Percentiles rank a stretch among this genome's conserved stretches.
Conservation (phyloP, 2,329 filamentous ascomycete genomes). For the Emmonsiellopsis sp. region DNA sequence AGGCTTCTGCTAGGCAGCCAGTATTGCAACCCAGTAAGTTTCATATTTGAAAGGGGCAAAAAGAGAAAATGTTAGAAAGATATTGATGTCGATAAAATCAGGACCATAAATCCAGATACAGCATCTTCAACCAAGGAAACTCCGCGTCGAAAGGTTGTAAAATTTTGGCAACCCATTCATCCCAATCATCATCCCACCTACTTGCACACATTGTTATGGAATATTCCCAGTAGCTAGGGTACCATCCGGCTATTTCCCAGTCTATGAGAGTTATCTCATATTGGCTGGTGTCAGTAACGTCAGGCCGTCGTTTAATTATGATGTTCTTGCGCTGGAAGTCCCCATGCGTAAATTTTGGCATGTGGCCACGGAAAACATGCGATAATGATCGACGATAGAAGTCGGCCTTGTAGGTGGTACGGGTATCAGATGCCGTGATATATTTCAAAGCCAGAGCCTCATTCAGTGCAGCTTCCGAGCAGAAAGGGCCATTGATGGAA, state of each 20-base stretch:
- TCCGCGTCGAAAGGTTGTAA: conserved; percentile 23
- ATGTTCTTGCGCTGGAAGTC: conserved; percentile 26
- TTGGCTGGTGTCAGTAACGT: not conserved
- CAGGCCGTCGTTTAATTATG: conserved; percentile 13
- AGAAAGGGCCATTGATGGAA: conserved; percentile 21
- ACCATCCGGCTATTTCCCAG: conserved; percentile 33
- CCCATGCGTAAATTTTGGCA: conserved; percentile 21
- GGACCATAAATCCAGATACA: conserved; percentile 18
- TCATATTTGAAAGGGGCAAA: not conserved
- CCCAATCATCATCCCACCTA: conserved; percentile 28
- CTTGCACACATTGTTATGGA: conserved; percentile 24
- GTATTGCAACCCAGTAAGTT: not conserved
- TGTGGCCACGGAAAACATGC: conserved; percentile 15
- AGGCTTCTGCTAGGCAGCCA: not conserved
- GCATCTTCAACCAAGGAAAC: conserved; percentile 21
- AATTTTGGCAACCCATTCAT: conserved; percentile 21
- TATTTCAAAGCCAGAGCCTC: conserved; percentile 21
- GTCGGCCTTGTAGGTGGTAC: conserved; percentile 14
- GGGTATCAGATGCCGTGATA: conserved; percentile 9
- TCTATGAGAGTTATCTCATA: conserved; percentile 28
- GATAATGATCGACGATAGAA: conserved; percentile 20
- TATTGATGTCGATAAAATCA: conserved; percentile 1
- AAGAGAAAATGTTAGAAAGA: not conserved
- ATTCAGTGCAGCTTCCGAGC: conserved; percentile 19
- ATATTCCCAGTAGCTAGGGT: conserved; percentile 33